A percentile compares a stretch with the other conserved stretches of the same genome.
Evolutionary conservation across 2,329 filamentous ascomycete genomes (phyloP).

Genomic region (Chaetomium sp.): DNA sequence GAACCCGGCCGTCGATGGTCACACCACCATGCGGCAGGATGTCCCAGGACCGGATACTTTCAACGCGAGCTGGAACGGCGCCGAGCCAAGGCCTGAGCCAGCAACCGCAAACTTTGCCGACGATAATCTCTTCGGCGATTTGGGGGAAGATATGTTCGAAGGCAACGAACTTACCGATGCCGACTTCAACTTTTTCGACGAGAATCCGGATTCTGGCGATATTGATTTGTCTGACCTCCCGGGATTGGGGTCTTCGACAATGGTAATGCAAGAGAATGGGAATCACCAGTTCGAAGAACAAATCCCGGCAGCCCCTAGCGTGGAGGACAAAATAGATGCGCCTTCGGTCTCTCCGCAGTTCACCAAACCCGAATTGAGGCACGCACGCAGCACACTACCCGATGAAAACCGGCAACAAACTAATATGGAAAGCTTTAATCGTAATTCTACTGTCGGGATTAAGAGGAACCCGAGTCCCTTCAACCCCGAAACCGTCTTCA

Average conservation of each 20-base stretch:
- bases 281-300: conserved; percentile 19
- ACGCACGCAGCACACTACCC: conserved; percentile 57
- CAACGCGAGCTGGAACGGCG: conserved; percentile 45
- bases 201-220: conserved; percentile 51
- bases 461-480: conserved; percentile 62
- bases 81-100: conserved; percentile 51
- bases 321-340: conserved; percentile 18
- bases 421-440: conserved; percentile 37
- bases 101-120: conserved; percentile 48
- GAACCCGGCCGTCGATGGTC: conserved; percentile 43
- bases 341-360: conserved; percentile 46
- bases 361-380: conserved; percentile 61
- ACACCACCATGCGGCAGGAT: conserved; percentile 40
- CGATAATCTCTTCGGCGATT: conserved; percentile 67
- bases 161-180: conserved; percentile 76
- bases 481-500: conserved; percentile 60
- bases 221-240: conserved; percentile 42
- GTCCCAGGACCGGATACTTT: conserved; percentile 39
- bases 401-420: conserved; percentile 44
- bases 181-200: conserved; percentile 83
- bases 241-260: conserved; percentile 34
- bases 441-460: conserved; percentile 35
- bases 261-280: conserved; percentile 28
- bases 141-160: conserved; percentile 71
- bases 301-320: conserved; percentile 3